These are phyloP conservation scores for Acanthamoeba royreba DNA, from an alignment of 208 protist genomes.

Conservation along the genomic window DNA sequence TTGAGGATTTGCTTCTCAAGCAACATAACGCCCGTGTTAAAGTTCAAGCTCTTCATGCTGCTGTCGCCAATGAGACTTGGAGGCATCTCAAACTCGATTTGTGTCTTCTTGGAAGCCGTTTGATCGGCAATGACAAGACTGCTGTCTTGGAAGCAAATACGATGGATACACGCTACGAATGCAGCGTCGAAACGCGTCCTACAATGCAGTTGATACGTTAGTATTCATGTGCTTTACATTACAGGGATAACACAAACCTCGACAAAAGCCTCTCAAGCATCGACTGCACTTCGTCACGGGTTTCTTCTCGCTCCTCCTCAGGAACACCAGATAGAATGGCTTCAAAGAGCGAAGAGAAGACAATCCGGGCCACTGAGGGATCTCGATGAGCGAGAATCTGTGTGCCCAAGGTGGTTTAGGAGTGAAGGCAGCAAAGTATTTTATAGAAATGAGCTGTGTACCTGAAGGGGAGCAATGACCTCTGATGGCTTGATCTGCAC, in stretches of 20 bases:
- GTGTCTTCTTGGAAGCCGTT: neutral
- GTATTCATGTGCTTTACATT: too few species aligned
- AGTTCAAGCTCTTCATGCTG: conserved; percentile 56
- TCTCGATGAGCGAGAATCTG: conserved; percentile 35
- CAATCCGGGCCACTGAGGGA: neutral
- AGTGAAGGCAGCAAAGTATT: neutral
- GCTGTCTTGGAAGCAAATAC: conserved; percentile 38
- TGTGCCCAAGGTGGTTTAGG: too few species aligned
- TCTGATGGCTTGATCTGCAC: conserved; percentile 82
- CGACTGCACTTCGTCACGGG: neutral
- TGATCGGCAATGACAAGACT: neutral
- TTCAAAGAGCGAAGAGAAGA: conserved; percentile 38
- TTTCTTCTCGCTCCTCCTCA: conserved; percentile 32
- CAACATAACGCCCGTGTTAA: conserved; percentile 63
- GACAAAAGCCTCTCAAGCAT: neutral
- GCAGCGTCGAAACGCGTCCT: conserved; percentile 22
- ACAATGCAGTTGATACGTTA: too few species aligned
- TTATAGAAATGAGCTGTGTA: neutral
- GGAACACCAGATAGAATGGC: conserved; percentile 6
- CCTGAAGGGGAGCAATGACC: conserved; percentile 84
- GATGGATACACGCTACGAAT: conserved; percentile 42
- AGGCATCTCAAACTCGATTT: neutral
- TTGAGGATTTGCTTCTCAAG: conserved; percentile 69
- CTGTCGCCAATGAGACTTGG: conserved; percentile 44
- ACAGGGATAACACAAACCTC: neutral